Evolutionary conservation across 345 rosid species (phyloP).

Genomic region (Salix exigua): DNA sequence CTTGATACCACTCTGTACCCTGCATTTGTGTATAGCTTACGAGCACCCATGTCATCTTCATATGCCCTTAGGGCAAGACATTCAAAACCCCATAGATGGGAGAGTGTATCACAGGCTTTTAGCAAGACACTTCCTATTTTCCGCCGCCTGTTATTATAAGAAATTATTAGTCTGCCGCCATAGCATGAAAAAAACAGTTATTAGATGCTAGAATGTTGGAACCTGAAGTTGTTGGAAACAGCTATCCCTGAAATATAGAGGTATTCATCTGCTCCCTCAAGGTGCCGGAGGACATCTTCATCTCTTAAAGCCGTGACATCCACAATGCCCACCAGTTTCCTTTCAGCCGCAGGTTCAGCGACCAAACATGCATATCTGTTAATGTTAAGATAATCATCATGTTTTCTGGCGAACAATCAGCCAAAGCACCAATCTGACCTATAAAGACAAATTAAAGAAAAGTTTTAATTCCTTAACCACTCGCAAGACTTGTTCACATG

Average conservation of each 20-base stretch:
- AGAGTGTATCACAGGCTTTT: slow-evolving; percentile 65
- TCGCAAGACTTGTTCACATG: not conserved
- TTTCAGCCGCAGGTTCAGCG: slow-evolving; percentile 43
- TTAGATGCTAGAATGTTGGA: not conserved
- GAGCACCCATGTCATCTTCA: slow-evolving; percentile 75
- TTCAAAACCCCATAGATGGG: slow-evolving; percentile 56
- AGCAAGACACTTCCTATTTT: slow-evolving; percentile 69
- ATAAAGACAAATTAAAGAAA: slow-evolving; percentile 2
- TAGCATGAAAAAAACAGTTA: not conserved
- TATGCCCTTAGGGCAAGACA: slow-evolving; percentile 68
- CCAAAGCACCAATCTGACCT: slow-evolving; percentile 6
- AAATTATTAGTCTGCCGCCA: not conserved
- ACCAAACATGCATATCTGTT: slow-evolving; percentile 80
- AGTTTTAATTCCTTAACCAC: not conserved
- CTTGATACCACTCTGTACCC: slow-evolving; percentile 58
- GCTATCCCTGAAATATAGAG: slow-evolving; percentile 87
- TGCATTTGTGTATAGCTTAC: slow-evolving; percentile 55
- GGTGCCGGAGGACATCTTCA: slow-evolving; percentile 45
- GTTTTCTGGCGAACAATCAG: not conserved
- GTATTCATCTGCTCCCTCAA: slow-evolving; percentile 57
- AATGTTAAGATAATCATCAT: slow-evolving; percentile 5
- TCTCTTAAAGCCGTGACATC: slow-evolving; percentile 69
- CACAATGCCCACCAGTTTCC: slow-evolving; percentile 64
- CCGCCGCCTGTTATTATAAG: slow-evolving; percentile 43
- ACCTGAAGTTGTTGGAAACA: slow-evolving; percentile 61